Evolutionary conservation across 2,329 filamentous ascomycete species (phyloP), one percentile per base, ranked within the genome.

Genomic region (Xylariaceae sp.): DNA sequence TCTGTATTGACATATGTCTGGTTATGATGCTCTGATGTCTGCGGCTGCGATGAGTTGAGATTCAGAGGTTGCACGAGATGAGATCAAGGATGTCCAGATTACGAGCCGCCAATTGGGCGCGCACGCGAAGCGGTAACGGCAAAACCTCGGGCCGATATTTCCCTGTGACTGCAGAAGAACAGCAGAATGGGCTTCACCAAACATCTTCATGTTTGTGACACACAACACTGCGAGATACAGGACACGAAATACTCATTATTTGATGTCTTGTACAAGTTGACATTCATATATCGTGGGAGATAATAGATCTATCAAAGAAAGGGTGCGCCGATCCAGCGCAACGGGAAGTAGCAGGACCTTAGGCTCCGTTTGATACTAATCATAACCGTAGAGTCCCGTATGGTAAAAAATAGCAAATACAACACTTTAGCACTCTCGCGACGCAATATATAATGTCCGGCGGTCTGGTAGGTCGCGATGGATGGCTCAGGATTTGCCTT

Each of bases 81-180:
- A 52, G 47, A 51, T 48, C 38, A 17, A 39, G n/a, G 38, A 49
- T 33, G 48, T 43, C 22, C 33, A 48, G 41, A 51, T 40, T 33
- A 22, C 39, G 42, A 49, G 44, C 44, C 46, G 41, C 16, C 33
- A 28, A 41, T 41, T 36, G 39, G 32, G 26, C 34, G 39, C 33
- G 39, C 9, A 19, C 22, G 31, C 51, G 22, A 26, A 26, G 22
- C 22, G 22, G 22, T 26, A 26, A 26, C 22, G 52, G 52, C 34
- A 47, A 53, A 54, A 54, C 44, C 42, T 53, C 50, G 52, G 52
- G 26, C 50, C 52, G 30, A 7, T 13, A n/a, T n/a, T 6, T 17
- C 30, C n/a, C 15, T 32, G 30, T n/a, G 12, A 32, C 30, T 26
- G 22, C 22, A 26, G 22, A 26, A 11, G 22, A 26, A 11, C 6